Conservation (phyloP, 179 eudicot genomes). For the Heliamphora pulchella region DNA sequence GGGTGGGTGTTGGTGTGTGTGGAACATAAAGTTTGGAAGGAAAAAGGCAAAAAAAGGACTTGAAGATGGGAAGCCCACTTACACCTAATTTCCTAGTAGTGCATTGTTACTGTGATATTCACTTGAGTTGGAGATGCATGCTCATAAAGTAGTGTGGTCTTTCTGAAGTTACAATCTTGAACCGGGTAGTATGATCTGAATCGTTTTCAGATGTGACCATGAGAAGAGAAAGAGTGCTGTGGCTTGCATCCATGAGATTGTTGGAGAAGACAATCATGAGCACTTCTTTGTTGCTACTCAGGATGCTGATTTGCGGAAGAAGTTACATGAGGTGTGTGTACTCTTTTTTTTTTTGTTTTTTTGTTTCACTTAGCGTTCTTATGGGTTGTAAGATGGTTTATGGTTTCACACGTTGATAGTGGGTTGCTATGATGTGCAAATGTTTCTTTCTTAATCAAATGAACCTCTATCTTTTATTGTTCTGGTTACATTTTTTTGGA, state of each 20-base stretch:
- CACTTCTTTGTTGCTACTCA: constrained; percentile 91
- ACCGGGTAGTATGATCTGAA: background rate
- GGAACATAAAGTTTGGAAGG: background rate
- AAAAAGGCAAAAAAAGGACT: too few relatives aligned
- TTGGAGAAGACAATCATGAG: constrained; percentile 66
- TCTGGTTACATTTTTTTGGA: background rate
- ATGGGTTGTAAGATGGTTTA: background rate
- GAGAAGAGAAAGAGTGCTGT: constrained; percentile 69
- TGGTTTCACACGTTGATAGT: background rate
- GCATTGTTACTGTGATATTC: background rate
- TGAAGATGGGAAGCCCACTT: background rate
- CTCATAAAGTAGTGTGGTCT: background rate
- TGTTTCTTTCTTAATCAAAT: background rate
- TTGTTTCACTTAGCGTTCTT: background rate
- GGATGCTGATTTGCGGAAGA: constrained; percentile 58
- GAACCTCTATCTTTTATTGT: background rate
- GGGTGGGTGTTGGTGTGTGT: too few relatives aligned
- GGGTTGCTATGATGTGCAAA: background rate
- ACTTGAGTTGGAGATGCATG: background rate
- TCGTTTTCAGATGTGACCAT: constrained; percentile 69
- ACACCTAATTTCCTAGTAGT: background rate
- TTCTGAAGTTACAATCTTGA: background rate
- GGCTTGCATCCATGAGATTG: constrained; percentile 57
- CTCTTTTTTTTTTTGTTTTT: background rate
- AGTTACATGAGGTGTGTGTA: constrained; percentile 51